Evolutionary conservation across 805 yeast species (phyloP).

Genomic region (Metschnikowia corniflorae): DNA sequence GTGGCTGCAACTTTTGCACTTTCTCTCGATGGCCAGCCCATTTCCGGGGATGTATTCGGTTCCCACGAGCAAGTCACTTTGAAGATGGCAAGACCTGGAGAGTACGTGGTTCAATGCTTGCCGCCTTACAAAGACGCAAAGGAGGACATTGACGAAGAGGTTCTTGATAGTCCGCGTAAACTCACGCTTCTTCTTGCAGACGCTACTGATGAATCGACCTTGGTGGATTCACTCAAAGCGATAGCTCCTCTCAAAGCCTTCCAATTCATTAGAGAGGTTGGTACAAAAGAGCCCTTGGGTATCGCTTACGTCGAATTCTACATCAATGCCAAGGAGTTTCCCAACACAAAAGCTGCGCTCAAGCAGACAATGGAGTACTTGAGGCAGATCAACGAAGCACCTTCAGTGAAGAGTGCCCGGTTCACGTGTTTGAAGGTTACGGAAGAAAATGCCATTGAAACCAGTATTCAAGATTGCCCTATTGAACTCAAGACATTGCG

Average conservation of each 20-base stretch:
- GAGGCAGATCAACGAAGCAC: conserved; percentile 14
- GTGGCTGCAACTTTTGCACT: conserved; percentile 53
- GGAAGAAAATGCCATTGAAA: conserved; percentile 13
- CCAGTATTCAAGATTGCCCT: conserved; percentile 36
- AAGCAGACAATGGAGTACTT: conserved; percentile 10
- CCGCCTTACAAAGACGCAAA: conserved; percentile 16
- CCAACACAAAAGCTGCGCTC: conserved; percentile 15
- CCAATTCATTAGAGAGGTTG: conserved; percentile 44
- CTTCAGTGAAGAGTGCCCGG: conserved; percentile 23
- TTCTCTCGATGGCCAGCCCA: conserved; percentile 36
- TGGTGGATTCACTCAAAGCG: conserved; percentile 39
- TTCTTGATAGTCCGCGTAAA: conserved; percentile 45
- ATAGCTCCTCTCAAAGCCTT: conserved; percentile 41
- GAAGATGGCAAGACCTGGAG: conserved; percentile 31
- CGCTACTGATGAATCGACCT: conserved; percentile 39
- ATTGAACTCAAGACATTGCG: conserved; percentile 37
- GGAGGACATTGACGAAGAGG: conserved; percentile 25
- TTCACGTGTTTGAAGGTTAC: conserved; percentile 32
- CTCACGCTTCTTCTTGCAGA: conserved; percentile 47
- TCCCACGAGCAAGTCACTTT: conserved; percentile 5
- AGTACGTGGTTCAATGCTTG: conserved; percentile 30
- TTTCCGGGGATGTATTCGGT: conserved; percentile 25
- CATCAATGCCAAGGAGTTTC: conserved; percentile 17
- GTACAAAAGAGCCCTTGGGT: conserved; percentile 52
- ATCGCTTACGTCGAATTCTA: conserved; percentile 51